Evolutionary conservation across 305 asterid species (phyloP), one percentile per base, ranked within the genome.

Genomic region (Plantago lanceolata): DNA sequence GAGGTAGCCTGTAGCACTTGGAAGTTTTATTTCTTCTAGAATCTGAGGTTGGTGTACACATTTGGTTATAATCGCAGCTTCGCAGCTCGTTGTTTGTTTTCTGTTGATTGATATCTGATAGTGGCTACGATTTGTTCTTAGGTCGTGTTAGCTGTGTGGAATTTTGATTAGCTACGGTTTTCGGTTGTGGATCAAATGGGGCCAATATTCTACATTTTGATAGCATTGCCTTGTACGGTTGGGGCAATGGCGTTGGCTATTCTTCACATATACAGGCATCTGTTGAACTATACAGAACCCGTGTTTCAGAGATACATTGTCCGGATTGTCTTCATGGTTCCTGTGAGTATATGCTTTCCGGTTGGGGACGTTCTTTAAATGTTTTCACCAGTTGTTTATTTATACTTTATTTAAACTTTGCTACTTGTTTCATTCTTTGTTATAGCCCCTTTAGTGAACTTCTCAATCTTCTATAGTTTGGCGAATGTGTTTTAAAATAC

Each of bases 281-380:
- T 94, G n/a, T 71, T 88, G 90, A 94, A 94, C 73, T 94, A 94
- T 65, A 94, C 99, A 1, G 97, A 90, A 82, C 96, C 99, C 33
- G 83, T 87, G n/a, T 93, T 82, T 76, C 98, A 93, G 83, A 79
- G 97, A 77, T 90, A 82, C 77, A 94, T 90, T 56, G 97, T 94
- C 61, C 96, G 99, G 28, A 94, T 94, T 70, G 88, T 94, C 79
- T 94, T 94, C 70, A 94, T 94, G 99, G 96, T 94, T 80, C 99
- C 97, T 64, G 99, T 94, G 75, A 90, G 99, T 82, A 59, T 66
- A 44, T 66, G 2, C 24, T 52, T 43, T 33, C 49, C 45, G 18
- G 18, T 59, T 55, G 12, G 31, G n/a, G 20, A 37, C 50, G 47
- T 11, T 12, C 13, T 9, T 40, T 40, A 8, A 40, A 1, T 1